These are phyloP conservation scores for Candida rishiriensis DNA, from an alignment of 805 yeast genomes.

Conservation along the genomic window DNA sequence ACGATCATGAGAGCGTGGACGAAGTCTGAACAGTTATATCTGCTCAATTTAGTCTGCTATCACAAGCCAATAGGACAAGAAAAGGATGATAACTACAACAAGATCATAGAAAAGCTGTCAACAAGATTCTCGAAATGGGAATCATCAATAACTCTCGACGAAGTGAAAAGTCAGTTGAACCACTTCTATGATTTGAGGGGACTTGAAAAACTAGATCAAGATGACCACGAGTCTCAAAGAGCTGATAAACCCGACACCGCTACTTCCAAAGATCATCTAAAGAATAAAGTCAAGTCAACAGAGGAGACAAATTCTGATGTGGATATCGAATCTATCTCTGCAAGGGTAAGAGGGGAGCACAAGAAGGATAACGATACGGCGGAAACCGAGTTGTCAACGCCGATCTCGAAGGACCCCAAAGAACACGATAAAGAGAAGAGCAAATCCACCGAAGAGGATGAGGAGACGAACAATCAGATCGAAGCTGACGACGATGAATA, in stretches of 20 bases:
- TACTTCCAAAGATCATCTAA: no score
- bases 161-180: constrained; percentile 15
- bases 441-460: not conserved
- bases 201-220: constrained; percentile 21
- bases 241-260: no score
- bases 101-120: constrained; percentile 15
- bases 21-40: constrained; percentile 16
- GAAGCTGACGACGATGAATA: constrained; percentile 4
- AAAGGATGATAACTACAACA: constrained; percentile 8
- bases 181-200: constrained; percentile 27
- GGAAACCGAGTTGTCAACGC: not conserved
- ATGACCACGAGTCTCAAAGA: not conserved
- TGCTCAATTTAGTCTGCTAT: constrained; percentile 23
- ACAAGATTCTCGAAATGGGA: constrained; percentile 15
- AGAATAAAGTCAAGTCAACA: no score
- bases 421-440: not conserved
- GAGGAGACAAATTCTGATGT: not conserved
- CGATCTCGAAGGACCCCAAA: not conserved
- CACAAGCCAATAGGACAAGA: constrained; percentile 28
- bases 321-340: not conserved
- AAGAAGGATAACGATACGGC: not conserved
- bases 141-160: constrained; percentile 8
- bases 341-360: constrained; percentile 2
- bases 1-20: constrained; percentile 18
- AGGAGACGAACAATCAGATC: not conserved